Evolutionary conservation across 306 rosid genomes (phyloP), one percentile per base, ranked within the genome.

Genomic region (Castanea sativa): DNA sequence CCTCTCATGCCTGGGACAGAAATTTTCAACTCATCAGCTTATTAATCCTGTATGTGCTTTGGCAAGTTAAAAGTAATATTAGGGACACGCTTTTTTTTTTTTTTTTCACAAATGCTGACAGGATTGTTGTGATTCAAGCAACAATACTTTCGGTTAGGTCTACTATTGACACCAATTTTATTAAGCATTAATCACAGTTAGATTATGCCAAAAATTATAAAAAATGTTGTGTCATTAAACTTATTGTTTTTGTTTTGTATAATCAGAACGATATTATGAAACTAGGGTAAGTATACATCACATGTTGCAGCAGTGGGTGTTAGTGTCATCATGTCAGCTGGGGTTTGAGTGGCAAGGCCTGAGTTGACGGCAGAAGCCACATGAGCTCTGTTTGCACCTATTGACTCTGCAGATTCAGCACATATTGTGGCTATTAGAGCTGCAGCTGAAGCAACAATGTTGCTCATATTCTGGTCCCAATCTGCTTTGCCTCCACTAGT

Each of bases 281-380:
- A 76, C 64, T 41, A 51, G 45, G 59, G 56, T 32, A 16, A 27
- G 49, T 27, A 13, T 15, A 10, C 27, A 27, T 73, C 57, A 79
- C 83, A 33, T 64, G 83, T 79, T 65, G 83, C 78, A 53, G 83
- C 78, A 35, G 73, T 72, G 55, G 83, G 78, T 35, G 73, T 73
- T 41, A 79, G 78, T 52, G 83, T 79, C 43, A 79, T 35, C 69
- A 79, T 73, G 27, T 64, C 74, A 30, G 33, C 33, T 1, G 78
- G 68, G 59, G 74, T 53, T 55, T 73, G 78, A 55, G 67, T 35
- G 30, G 74, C 83, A 41, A 75, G 69, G 69, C 83, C 83, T 12
- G 83, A 79, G 83, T 79, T 73, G 29, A 79, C 30, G 33, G 83
- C 83, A 2, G 83, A 73, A 53, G 78, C 69, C 52, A 79, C 74